Evolutionary conservation across 257 asterid genomes (phyloP).

Genomic region (Petrea volubilis): DNA sequence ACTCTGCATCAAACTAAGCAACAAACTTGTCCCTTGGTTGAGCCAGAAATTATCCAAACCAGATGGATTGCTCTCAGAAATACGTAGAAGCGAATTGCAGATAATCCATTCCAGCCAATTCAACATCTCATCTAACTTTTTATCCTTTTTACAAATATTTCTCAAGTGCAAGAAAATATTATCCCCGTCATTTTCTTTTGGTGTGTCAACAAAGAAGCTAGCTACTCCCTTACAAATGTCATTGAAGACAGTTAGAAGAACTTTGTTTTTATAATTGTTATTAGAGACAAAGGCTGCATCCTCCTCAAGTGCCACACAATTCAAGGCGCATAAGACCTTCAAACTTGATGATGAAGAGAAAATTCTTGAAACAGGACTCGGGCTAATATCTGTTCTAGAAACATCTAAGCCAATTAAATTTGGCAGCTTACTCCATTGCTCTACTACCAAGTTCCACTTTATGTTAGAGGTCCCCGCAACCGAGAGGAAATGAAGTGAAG

Average conservation of each 20-base stretch:
- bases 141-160: constrained; percentile 42
- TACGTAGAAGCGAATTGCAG: constrained; percentile 71
- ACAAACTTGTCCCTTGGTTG: constrained; percentile 67
- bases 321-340: constrained; percentile 73
- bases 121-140: constrained; percentile 51
- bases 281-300: constrained; percentile 53
- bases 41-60: constrained; percentile 83
- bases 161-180: constrained; percentile 58
- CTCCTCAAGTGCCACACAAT: constrained; percentile 58
- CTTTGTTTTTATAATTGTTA: constrained; percentile 60
- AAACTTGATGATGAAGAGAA: constrained; percentile 53
- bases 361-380: constrained; percentile 44
- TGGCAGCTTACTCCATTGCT: constrained; percentile 67
- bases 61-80: constrained; percentile 74
- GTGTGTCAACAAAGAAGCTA: constrained; percentile 49
- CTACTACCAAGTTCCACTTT: constrained; percentile 58
- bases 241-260: constrained; percentile 57
- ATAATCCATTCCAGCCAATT: constrained; percentile 81
- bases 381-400: constrained; percentile 69
- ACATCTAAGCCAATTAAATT: constrained; percentile 71
- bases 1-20: constrained; percentile 73
- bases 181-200: constrained; percentile 44
- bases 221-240: constrained; percentile 61
- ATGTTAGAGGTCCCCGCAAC: constrained; percentile 68
- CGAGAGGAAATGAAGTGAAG: constrained; percentile 67